Evolutionary conservation across 129 eudicot species (phyloP).

Genomic region (Ambrosia trifida): DNA sequence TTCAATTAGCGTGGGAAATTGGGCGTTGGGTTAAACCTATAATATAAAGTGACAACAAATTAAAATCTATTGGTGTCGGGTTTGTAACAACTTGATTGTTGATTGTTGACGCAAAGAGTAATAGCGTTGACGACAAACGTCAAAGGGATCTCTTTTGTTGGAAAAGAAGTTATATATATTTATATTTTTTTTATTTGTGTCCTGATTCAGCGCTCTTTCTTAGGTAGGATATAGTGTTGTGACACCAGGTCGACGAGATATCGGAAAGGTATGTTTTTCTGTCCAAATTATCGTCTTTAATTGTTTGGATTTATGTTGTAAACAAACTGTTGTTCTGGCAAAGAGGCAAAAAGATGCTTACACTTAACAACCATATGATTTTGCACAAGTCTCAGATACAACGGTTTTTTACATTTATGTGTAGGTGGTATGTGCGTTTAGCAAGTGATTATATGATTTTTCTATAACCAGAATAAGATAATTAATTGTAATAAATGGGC

Average conservation of each 20-base stretch:
- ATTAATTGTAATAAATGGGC: not conserved
- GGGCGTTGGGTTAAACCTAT: not conserved
- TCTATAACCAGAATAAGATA: not conserved
- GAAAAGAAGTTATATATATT: not conserved
- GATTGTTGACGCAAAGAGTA: constrained; percentile 14
- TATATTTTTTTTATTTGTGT: not conserved
- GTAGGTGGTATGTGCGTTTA: not conserved
- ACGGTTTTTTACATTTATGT: not conserved
- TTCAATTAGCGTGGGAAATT: not conserved
- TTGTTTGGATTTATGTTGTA: not conserved
- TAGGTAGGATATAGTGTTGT: constrained; percentile 87
- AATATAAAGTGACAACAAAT: not conserved
- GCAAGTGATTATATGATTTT: not conserved
- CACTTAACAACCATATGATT: not conserved
- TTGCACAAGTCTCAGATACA: not conserved
- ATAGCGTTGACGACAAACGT: constrained; percentile 10
- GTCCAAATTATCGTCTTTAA: not conserved
- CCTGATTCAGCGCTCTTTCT: constrained; percentile 32
- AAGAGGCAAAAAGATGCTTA: not conserved
- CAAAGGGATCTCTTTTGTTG: constrained; percentile 2
- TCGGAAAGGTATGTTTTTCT: constrained; percentile 61
- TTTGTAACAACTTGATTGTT: constrained; percentile 12
- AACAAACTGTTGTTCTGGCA: not conserved
- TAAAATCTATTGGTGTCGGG: not conserved
- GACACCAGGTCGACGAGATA: constrained; percentile 52